Evolutionary conservation across 2,329 filamentous ascomycete species (phyloP), one percentile per base, ranked within the genome.

Genomic region (Aspergillus novoparasiticus): DNA sequence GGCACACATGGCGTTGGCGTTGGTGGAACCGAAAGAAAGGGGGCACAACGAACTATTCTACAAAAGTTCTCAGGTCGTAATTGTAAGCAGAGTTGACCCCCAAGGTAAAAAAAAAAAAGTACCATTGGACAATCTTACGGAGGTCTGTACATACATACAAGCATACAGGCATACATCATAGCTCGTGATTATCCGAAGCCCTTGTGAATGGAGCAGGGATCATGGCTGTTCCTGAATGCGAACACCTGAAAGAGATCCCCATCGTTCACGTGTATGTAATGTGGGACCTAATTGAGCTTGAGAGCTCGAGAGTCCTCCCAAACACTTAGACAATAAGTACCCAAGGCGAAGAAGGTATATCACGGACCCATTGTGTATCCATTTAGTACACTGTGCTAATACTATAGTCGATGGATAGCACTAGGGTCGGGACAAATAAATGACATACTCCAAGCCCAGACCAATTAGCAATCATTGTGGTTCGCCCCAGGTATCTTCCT

Each of bases 261-360:
- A 39, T 58, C 58, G 56, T 59, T 64, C 66, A 68, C 64, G 64
- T 64, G 64, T 61, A 56, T 59, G 57, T 39, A 59, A 63, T 23
- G 51, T 57, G 50, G 58, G 39, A 32, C 41, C 48, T 56, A 58
- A 59, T 57, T 53, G 23, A 57, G 58, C 34, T 59, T 46, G 21
- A 59, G 32, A 51, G 50, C 32, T 26, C 48, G 34, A 19, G 51
- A 28, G 45, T 30, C n/a, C 48, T 58, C 21, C 55, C 12, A n/a
- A 55, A 45, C 11, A 56, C n/a, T 21, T 53, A 3, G 21, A 57
- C 43, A 39, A 58, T 58, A 55, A 10, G 12, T 16, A 26, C n/a
- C 30, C 14, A 21, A 26, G 1, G n/a, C 21, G 28, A 55, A 55
- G 28, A 55, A 41, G 51, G 21, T 55, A 28, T 36, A 39, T 55